Conservation (phyloP, 2,329 filamentous ascomycete species). For the Cordyceps cateniannulata region DNA sequence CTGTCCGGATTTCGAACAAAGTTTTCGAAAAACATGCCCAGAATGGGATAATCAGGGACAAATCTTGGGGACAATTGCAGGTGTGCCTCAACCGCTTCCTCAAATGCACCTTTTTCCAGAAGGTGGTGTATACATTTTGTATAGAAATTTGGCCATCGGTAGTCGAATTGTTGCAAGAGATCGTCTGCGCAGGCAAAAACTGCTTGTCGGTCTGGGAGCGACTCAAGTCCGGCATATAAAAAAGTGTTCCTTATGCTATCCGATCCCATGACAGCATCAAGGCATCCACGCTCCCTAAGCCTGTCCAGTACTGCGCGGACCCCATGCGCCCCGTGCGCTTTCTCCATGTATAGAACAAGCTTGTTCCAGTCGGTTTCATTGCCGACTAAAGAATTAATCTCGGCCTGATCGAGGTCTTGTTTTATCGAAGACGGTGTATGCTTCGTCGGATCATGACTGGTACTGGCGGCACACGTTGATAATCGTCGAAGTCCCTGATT, state of each 20-base stretch:
- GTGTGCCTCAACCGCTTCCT: constrained; percentile 40
- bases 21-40: constrained; percentile 36
- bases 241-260: not conserved
- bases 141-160: constrained; percentile 46
- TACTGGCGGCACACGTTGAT: not conserved
- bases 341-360: not conserved
- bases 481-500: not conserved
- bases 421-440: not conserved
- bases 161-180: constrained; percentile 31
- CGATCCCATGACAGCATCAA: not conserved
- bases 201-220: constrained; percentile 20
- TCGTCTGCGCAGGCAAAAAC: constrained; percentile 22
- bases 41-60: constrained; percentile 33
- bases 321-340: not conserved
- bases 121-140: constrained; percentile 38
- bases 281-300: not conserved
- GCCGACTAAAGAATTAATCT: not conserved
- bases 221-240: constrained; percentile 20
- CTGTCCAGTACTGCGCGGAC: not conserved
- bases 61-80: constrained; percentile 37
- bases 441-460: not conserved
- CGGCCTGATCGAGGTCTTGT: not conserved
- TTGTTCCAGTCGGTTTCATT: not conserved
- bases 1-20: constrained; percentile 34
- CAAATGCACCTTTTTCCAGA: constrained; percentile 25